Evolutionary conservation across 805 yeast species (phyloP).

Genomic region (Yarrowia hollandica): DNA sequence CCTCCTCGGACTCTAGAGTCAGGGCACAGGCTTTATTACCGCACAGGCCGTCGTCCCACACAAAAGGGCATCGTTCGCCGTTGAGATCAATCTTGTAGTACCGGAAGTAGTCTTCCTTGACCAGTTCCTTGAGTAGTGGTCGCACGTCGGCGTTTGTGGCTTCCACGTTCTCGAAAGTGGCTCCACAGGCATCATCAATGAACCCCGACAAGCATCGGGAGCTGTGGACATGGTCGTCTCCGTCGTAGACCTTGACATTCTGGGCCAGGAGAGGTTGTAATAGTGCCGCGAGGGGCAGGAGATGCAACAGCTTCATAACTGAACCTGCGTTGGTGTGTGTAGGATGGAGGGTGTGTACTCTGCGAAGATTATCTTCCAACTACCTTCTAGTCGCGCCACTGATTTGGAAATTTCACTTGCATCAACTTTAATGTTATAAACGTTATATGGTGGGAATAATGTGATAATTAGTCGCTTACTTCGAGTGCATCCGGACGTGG

Average conservation of each 20-base stretch:
- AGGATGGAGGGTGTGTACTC: background rate
- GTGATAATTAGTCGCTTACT: too few relatives aligned
- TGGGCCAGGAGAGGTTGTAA: background rate
- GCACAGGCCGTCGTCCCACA: slow-evolving; percentile 80
- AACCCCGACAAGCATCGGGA: slow-evolving; percentile 28
- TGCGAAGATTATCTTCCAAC: background rate
- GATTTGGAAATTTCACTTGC: slow-evolving; percentile 24
- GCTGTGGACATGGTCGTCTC: background rate
- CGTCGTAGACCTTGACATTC: slow-evolving; percentile 23
- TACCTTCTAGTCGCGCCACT: background rate
- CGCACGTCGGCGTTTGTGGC: slow-evolving; percentile 53
- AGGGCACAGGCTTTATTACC: slow-evolving; percentile 88
- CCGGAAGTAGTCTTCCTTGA: slow-evolving; percentile 76
- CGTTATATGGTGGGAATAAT: too few relatives aligned
- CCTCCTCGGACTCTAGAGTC: slow-evolving; percentile 74
- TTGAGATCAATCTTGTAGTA: slow-evolving; percentile 83
- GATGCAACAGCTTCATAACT: background rate
- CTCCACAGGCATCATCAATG: slow-evolving; percentile 37
- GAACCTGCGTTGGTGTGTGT: background rate
- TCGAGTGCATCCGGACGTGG: too few relatives aligned
- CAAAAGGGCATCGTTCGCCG: slow-evolving; percentile 71
- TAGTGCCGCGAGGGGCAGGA: background rate
- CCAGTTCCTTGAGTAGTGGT: slow-evolving; percentile 58
- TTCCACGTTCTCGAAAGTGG: slow-evolving; percentile 49
- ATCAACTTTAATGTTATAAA: slow-evolving; percentile 3